These are phyloP conservation scores for Cryptococcus jaspeensis DNA, from an alignment of 1,284 basidiomycete species.

Conservation along the genomic window DNA sequence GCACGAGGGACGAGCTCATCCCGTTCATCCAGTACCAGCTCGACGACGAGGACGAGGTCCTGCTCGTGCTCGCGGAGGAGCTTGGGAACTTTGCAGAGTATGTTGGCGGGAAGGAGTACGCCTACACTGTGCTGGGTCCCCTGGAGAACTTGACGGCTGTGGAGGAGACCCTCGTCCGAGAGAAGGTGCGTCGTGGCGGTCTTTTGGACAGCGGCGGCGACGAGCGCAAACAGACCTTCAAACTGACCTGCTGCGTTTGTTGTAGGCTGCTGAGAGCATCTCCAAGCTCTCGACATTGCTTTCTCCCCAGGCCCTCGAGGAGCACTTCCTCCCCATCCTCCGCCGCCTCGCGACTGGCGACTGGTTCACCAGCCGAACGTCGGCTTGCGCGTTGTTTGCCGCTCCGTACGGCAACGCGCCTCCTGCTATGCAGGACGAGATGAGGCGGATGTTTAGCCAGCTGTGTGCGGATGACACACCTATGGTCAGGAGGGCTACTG, in stretches of 20 bases:
- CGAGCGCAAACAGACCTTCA: background rate
- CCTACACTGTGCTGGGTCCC: slow-evolving; percentile 86
- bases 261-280: slow-evolving; percentile 91
- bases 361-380: slow-evolving; percentile 99
- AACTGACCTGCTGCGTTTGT: background rate
- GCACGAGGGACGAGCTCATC: slow-evolving; percentile 92
- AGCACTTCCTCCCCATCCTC: slow-evolving; percentile 87
- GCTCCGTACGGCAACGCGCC: slow-evolving; percentile 85
- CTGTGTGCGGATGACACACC: slow-evolving; percentile 95
- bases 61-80: slow-evolving; percentile 94
- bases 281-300: slow-evolving; percentile 83
- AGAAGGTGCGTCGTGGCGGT: slow-evolving; percentile 70
- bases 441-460: slow-evolving; percentile 79
- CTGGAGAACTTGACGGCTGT: slow-evolving; percentile 95
- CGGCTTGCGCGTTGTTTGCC: slow-evolving; percentile 89
- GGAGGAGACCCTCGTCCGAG: slow-evolving; percentile 96
- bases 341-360: slow-evolving; percentile 88
- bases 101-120: slow-evolving; percentile 84
- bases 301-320: slow-evolving; percentile 78
- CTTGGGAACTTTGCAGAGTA: slow-evolving; percentile 91
- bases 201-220: background rate
- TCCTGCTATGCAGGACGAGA: slow-evolving; percentile 75
- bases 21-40: slow-evolving; percentile 94
- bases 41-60: slow-evolving; percentile 98
- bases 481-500: slow-evolving; percentile 96